Percentiles rank a stretch among this genome's conserved stretches.
Conservation (phyloP, 2,329 filamentous ascomycete species). For the Thyridium curvatum region DNA sequence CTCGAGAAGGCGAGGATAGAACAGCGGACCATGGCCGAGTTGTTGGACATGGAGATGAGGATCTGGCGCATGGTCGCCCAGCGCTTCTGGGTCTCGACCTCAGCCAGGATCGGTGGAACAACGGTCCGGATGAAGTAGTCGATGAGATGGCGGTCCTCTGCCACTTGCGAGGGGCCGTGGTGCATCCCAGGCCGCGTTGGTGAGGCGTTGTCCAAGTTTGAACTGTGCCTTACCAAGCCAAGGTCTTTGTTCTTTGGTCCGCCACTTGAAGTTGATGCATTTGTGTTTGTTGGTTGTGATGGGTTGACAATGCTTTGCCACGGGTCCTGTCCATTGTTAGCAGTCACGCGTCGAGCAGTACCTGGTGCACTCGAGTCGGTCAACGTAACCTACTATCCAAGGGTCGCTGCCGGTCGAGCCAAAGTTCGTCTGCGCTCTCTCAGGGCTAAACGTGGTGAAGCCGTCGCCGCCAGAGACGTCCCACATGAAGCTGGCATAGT, state of each 20-base stretch:
- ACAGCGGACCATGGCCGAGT: constrained; percentile 35
- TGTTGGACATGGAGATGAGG: constrained; percentile 38
- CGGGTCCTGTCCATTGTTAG: too few relatives aligned
- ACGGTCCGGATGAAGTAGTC: constrained; percentile 39
- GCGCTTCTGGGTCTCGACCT: constrained; percentile 42
- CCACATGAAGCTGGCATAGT: constrained; percentile 41
- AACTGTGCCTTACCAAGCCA: too few relatives aligned
- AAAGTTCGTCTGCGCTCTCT: constrained; percentile 9
- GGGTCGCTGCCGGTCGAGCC: constrained; percentile 11
- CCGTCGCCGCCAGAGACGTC: constrained; percentile 20
- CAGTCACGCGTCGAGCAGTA: too few relatives aligned
- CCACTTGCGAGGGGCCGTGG: constrained; percentile 12
- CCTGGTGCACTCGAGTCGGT: too few relatives aligned
- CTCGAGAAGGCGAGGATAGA: constrained; percentile 45
- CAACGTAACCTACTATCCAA: too few relatives aligned
- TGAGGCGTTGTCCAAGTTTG: too few relatives aligned
- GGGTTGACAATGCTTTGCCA: too few relatives aligned
- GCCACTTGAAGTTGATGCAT: too few relatives aligned
- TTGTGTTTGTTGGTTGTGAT: too few relatives aligned
- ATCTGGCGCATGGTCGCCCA: constrained; percentile 42
- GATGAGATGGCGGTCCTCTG: constrained; percentile 28
- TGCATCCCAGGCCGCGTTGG: constrained; percentile 14
- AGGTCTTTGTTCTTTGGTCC: too few relatives aligned
- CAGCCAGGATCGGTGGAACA: constrained; percentile 44
- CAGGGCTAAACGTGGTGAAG: too few relatives aligned